phyloP scores from a whole-genome alignment of 352 stramenopile species.

The Phytophthora vignae region DNA sequence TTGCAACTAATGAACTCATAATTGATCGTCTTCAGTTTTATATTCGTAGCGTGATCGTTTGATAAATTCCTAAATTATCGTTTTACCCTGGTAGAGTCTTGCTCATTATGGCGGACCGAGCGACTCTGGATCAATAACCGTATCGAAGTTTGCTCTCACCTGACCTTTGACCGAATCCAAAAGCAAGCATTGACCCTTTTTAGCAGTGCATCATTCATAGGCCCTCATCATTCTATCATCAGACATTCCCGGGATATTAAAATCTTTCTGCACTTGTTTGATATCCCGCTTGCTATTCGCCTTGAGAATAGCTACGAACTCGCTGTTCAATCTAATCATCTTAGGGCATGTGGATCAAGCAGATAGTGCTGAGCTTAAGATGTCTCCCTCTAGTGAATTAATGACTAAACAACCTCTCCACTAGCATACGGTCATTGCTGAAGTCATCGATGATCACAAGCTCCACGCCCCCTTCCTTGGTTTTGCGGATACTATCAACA shows the following conservation, averaged over 20 bases:
- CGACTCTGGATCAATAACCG: too few species aligned
- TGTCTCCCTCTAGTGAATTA: neutral
- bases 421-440: constrained; percentile 2
- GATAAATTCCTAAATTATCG: too few species aligned
- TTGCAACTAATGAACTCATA: neutral
- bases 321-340: neutral
- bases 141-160: too few species aligned
- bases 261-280: neutral
- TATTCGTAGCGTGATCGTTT: neutral
- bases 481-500: neutral
- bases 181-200: neutral
- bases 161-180: too few species aligned
- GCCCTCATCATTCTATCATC: neutral
- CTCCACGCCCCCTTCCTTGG: constrained; percentile 3
- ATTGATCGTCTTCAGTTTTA: neutral
- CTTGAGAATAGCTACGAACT: too few species aligned
- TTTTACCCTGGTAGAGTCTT: too few species aligned
- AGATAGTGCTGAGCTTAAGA: neutral
- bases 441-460: constrained; percentile 29
- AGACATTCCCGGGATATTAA: neutral
- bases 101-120: too few species aligned
- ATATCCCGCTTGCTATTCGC: too few species aligned
- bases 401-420: neutral
- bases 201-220: neutral
- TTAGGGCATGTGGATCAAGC: neutral